Evolutionary conservation across 495 filamentous ascomycete genomes (phyloP).

Genomic region (Aspergillus ostianus): DNA sequence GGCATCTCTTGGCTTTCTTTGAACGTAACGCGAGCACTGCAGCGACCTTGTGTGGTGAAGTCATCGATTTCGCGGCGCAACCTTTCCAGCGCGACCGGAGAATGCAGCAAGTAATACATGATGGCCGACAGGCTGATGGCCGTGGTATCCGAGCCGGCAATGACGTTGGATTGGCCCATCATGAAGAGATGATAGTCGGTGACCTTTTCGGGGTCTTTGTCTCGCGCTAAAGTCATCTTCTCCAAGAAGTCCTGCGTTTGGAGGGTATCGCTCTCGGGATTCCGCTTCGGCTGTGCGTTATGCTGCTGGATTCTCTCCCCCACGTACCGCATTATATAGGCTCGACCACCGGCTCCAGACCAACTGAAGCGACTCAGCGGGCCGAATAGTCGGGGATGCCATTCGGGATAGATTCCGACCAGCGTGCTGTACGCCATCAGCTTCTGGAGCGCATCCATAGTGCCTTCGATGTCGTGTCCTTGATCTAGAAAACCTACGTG

Average conservation of each 20-base stretch:
- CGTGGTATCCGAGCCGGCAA: conserved; percentile 57
- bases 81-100: conserved; percentile 33
- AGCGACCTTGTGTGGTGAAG: conserved; percentile 27
- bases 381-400: conserved; percentile 44
- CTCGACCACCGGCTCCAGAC: conserved; percentile 40
- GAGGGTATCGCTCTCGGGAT: conserved; percentile 26
- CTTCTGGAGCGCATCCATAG: conserved; percentile 53
- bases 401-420: conserved; percentile 46
- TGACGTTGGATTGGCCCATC: conserved; percentile 50
- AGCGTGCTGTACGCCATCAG: conserved; percentile 57
- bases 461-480: conserved; percentile 63
- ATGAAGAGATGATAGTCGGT: conserved; percentile 49
- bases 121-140: conserved; percentile 49
- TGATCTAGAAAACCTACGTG: conserved; percentile 55
- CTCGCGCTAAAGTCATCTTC: conserved; percentile 56
- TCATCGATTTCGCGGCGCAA: conserved; percentile 47
- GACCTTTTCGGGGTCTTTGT: conserved; percentile 55
- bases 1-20: conserved; percentile 51
- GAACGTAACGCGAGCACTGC: conserved; percentile 36
- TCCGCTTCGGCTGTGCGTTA: conserved; percentile 13
- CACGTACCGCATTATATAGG: conserved; percentile 45
- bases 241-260: conserved; percentile 49
- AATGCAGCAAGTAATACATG: conserved; percentile 49
- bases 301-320: conserved; percentile 40
- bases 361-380: conserved; percentile 38